Conservation (phyloP, 192 early-diverging fungal species). For the Kappamyces sp. region DNA sequence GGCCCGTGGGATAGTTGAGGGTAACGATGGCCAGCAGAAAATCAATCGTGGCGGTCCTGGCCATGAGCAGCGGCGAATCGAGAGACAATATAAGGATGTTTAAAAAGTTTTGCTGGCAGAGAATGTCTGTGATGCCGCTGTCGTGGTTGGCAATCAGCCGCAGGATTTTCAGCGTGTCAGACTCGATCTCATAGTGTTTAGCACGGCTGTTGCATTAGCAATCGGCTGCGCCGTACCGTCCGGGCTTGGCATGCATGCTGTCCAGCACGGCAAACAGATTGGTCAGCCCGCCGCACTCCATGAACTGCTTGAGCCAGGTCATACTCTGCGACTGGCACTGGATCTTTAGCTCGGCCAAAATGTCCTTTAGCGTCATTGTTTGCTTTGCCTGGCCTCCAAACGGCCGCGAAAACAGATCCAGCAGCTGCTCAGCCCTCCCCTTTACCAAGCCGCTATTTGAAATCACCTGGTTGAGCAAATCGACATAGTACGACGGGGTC, state of each 20-base stretch:
- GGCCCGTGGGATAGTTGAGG: conserved; percentile 38
- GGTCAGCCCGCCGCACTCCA: conserved; percentile 35
- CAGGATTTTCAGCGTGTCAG: conserved; percentile 36
- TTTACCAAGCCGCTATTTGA: conserved; percentile 13
- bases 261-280: conserved; percentile 30
- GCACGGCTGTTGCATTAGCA: not conserved
- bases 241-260: conserved; percentile 33
- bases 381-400: not conserved
- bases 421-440: conserved; percentile 25
- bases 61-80: conserved; percentile 35
- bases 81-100: conserved; percentile 35
- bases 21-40: conserved; percentile 39
- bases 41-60: conserved; percentile 32
- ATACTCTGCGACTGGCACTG: conserved; percentile 26
- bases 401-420: conserved; percentile 25
- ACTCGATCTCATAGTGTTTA: conserved; percentile 41
- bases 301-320: conserved; percentile 35
- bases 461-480: conserved; percentile 23
- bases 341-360: conserved; percentile 28
- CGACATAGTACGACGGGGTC: conserved; percentile 29
- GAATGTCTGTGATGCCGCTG: conserved; percentile 29
- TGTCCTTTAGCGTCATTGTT: conserved; percentile 24
- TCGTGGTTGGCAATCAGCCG: conserved; percentile 36
- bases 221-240: conserved; percentile 19
- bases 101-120: conserved; percentile 28